Evolutionary conservation across 1,284 basidiomycete species (phyloP), one percentile per base, ranked within the genome.

Genomic region (Singerocomus inundabilis): DNA sequence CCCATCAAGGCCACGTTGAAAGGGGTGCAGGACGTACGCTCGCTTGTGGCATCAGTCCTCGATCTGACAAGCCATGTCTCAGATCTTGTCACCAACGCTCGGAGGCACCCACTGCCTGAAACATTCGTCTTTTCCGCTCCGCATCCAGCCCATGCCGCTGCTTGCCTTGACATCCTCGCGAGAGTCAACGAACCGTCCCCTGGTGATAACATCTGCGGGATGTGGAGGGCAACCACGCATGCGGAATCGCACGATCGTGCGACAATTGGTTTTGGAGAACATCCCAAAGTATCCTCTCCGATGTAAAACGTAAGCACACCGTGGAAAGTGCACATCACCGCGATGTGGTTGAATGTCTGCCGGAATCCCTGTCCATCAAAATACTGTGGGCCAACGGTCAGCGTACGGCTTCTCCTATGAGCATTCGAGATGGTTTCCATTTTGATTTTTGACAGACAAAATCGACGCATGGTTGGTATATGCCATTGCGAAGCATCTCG

Each of bases 381-480:
- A 21, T 18, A 25, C 57, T 41, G 62, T 24, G 62, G 12, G 5
- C 59, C 56, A 41, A 62, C 28, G 6, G 10, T 2, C 53, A 59
- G 53, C 9, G 24, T 15, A 36, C 46, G 18, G 31, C 64, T 63
- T n/a, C 30, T 8, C 15, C 8, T 38, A 32, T 46, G 32, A 4
- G 53, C 59, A 26, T 38, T 31, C 39, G n/a, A 26, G 7, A 49
- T 36, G 37, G 29, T 50, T 29, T 62, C 50, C 21, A 21, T 32
- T 57, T 64, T 40, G 58, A 63, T 18, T 44, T 45, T 18, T 52
- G 45, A 31, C 62, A 66, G 34, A 66, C 21, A 21, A 4, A 21
- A 21, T 21, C 21, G 21, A 21, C 21, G 21, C 21, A 21, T 21
- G 21, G 21, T 21, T 21, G 21, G 21, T 21, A 21, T 21, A 21